Conservation (phyloP, 306 rosid species). For the Erythrophleum fordii region DNA sequence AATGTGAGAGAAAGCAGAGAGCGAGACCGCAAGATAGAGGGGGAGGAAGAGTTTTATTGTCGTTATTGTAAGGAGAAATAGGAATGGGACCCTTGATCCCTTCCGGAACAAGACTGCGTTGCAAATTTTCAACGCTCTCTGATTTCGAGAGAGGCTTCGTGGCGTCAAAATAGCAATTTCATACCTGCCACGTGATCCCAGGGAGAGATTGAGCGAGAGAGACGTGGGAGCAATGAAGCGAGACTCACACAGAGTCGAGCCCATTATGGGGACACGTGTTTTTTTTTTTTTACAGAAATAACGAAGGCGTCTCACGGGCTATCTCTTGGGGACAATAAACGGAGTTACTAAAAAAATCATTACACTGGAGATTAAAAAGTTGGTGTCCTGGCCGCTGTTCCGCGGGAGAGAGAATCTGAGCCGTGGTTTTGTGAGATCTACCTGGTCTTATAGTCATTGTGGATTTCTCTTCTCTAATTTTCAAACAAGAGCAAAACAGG, state of each 20-base stretch:
- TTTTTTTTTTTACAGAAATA: background rate
- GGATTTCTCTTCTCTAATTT: no score
- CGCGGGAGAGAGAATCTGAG: no score
- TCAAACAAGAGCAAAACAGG: no score
- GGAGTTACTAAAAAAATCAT: no score
- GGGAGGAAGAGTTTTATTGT: background rate
- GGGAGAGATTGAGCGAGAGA: background rate
- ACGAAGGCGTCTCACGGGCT: no score
- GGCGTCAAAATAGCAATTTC: constrained; percentile 17
- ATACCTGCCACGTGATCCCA: constrained; percentile 39
- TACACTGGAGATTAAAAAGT: no score
- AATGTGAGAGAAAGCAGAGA: background rate
- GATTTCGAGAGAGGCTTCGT: constrained; percentile 9
- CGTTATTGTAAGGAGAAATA: background rate
- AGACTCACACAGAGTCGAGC: background rate
- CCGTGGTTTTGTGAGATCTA: no score
- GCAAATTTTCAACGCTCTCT: background rate
- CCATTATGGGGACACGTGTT: constrained; percentile 22
- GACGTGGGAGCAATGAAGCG: no score
- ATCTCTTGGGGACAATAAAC: no score
- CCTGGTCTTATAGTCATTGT: no score
- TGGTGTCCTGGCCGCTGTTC: no score
- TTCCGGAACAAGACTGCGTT: background rate
- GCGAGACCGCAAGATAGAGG: background rate
- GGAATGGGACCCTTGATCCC: background rate